These are phyloP conservation scores for Rubroshorea leprosula DNA, from an alignment of 345 rosid genomes.

Conservation along the genomic window DNA sequence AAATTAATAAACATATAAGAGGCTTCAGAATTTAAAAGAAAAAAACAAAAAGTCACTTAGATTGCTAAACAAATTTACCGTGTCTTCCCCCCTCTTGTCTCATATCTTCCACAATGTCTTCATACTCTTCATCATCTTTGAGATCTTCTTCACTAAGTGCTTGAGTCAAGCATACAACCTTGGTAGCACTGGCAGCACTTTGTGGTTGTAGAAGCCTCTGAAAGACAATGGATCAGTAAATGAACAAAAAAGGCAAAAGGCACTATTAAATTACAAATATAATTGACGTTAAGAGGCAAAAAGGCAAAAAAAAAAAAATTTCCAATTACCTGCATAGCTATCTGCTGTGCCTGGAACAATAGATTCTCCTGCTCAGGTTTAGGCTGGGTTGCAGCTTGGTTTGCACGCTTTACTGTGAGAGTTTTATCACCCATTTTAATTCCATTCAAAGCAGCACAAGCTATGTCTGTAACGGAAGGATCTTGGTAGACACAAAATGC, in stretches of 20 bases:
- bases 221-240: background rate
- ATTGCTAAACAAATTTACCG: conserved; percentile 44
- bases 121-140: conserved; percentile 75
- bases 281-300: background rate
- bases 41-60: background rate
- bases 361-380: conserved; percentile 89
- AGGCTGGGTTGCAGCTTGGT: conserved; percentile 82
- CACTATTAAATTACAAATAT: background rate
- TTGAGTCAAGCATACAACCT: conserved; percentile 85
- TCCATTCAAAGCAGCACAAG: conserved; percentile 93
- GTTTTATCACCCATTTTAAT: conserved; percentile 99
- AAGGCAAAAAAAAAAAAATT: background rate
- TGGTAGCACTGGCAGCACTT: conserved; percentile 54
- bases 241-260: background rate
- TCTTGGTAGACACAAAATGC: conserved; percentile 95
- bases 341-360: conserved; percentile 84
- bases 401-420: conserved; percentile 91
- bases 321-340: conserved; percentile 89
- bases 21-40: background rate
- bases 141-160: conserved; percentile 80
- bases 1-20: conserved; percentile 21
- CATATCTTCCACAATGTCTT: conserved; percentile 93
- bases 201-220: conserved; percentile 65
- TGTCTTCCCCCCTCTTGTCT: conserved; percentile 79
- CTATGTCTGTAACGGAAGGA: conserved; percentile 89